Percentiles rank a stretch among this genome's conserved stretches.
These are phyloP conservation scores for Syzygium oleosum DNA, from an alignment of 345 rosid species.

Conservation along the genomic window DNA sequence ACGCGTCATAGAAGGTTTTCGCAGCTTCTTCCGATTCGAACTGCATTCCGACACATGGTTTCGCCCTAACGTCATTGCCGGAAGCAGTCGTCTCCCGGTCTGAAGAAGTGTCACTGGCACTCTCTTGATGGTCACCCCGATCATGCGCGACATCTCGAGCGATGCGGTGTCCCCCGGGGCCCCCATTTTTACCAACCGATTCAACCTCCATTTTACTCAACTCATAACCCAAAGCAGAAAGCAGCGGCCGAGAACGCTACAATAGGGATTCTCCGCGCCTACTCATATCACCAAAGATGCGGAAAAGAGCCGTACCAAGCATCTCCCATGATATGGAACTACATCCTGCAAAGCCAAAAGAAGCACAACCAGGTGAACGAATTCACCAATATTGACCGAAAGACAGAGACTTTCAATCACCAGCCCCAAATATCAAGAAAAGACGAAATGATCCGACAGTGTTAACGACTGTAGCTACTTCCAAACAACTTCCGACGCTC, in stretches of 20 bases:
- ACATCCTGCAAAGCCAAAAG: background rate
- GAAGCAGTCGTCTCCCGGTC: conserved; percentile 9
- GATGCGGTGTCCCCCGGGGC: conserved; percentile 1
- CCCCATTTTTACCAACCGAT: conserved; percentile 18
- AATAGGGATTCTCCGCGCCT: no score
- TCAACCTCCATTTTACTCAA: conserved; percentile 22
- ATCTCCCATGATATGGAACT: background rate
- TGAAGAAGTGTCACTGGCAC: conserved; percentile 9
- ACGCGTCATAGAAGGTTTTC: conserved; percentile 35
- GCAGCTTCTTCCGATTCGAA: conserved; percentile 52
- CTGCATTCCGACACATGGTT: conserved; percentile 46
- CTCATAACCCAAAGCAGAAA: background rate
- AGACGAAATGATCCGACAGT: background rate
- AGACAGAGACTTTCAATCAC: background rate
- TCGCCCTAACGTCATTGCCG: conserved; percentile 14
- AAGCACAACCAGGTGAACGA: background rate
- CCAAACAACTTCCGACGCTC: background rate
- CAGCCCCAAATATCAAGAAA: background rate
- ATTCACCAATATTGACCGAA: background rate
- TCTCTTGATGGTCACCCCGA: conserved; percentile 6
- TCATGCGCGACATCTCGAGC: conserved; percentile 1
- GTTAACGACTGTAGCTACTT: background rate
- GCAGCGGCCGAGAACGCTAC: background rate
- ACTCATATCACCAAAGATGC: background rate
- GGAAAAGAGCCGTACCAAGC: background rate